Percentiles rank a stretch among this genome's conserved stretches.
Conservation (phyloP, 1,139 yeast genomes). For the Suhomyces bribrorum region DNA sequence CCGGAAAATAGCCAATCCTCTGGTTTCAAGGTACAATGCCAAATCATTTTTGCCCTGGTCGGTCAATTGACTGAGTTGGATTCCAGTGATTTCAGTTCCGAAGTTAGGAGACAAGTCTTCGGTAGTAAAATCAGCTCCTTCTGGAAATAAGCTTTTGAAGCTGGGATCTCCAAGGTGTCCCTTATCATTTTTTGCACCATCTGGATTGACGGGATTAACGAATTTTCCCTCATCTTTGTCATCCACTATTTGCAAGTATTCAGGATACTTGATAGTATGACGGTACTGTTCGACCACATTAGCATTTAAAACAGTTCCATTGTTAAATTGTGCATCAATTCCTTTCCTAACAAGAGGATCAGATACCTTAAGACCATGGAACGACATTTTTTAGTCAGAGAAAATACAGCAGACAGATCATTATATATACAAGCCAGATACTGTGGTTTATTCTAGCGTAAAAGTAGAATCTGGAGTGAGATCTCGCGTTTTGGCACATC, state of each 20-base stretch:
- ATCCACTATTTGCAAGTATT: slow-evolving; percentile 20
- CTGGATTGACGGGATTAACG: slow-evolving; percentile 21
- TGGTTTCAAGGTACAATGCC: slow-evolving; percentile 32
- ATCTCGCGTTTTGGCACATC: too few species aligned
- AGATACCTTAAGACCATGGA: slow-evolving; percentile 13
- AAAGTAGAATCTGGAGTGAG: too few species aligned
- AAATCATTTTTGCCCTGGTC: slow-evolving; percentile 35
- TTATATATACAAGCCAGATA: too few species aligned
- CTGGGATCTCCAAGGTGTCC: slow-evolving; percentile 32
- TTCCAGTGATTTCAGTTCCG: slow-evolving; percentile 34
- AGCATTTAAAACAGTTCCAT: slow-evolving; percentile 4
- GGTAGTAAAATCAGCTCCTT: slow-evolving; percentile 16
- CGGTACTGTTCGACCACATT: slow-evolving; percentile 15
- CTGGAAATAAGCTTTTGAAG: slow-evolving; percentile 30
- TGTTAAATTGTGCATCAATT: slow-evolving; percentile 6
- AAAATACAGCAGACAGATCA: too few species aligned
- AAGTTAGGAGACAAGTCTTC: slow-evolving; percentile 33
- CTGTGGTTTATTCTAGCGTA: too few species aligned
- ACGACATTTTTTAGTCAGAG: slow-evolving; percentile 2
- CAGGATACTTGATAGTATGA: slow-evolving; percentile 24
- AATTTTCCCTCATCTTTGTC: slow-evolving; percentile 23
- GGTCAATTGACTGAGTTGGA: slow-evolving; percentile 33
- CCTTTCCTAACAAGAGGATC: slow-evolving; percentile 13
- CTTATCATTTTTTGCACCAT: slow-evolving; percentile 26
- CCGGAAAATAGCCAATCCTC: slow-evolving; percentile 34